Base-by-base conservation (phyloP, 768 basidiomycete genomes). In the Macrolepiota dolichaula region DNA sequence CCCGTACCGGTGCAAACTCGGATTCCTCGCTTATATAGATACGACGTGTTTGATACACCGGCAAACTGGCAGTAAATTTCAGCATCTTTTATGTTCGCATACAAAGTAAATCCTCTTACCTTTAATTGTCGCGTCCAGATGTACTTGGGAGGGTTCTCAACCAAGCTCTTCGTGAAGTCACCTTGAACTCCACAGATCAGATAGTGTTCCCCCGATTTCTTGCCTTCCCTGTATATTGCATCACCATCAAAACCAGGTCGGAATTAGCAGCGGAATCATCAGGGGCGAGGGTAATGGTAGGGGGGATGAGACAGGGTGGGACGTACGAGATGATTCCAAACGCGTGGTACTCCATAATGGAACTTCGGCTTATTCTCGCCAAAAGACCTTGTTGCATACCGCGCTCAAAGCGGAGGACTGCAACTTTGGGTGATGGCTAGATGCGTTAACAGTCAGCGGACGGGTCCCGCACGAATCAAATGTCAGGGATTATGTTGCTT, bases 301-400 rank as follows among this genome's bases (percentile, higher is more conserved):
- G 44, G 32, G 13, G 29, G 35, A 7, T 32, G 29, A 32, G 29
- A 32, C 29, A 32, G 38, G 46, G 51, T 12, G 24, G 55, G 9
- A 55, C 86, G 24, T 72, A 91, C 89, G 89, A 91, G 67, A 93
- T 85, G 69, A 88, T 87, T 62, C 91, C 91, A 67, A 93, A 93
- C 13, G 90, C 90, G 69, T 92, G 91, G 71, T 91, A 93, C 73
- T 93, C 91, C 83, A 87, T 81, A 62, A 91, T 77, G 46, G 85
- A 79, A 66, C 83, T 82, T 71, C 91, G 88, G 72, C 88, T 88
- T 71, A 93, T 85, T 67, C 91, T 87, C 68, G 89, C 85, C 51
- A 92, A 77, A 56, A 93, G 75, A 51, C 91, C 90, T 69, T 92
- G 91, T 70, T 92, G 91, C 90, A 93, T 92, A 32, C 91, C 91